Base-by-base conservation (phyloP, 2,329 filamentous ascomycete genomes). In the Diplodia mutila region DNA sequence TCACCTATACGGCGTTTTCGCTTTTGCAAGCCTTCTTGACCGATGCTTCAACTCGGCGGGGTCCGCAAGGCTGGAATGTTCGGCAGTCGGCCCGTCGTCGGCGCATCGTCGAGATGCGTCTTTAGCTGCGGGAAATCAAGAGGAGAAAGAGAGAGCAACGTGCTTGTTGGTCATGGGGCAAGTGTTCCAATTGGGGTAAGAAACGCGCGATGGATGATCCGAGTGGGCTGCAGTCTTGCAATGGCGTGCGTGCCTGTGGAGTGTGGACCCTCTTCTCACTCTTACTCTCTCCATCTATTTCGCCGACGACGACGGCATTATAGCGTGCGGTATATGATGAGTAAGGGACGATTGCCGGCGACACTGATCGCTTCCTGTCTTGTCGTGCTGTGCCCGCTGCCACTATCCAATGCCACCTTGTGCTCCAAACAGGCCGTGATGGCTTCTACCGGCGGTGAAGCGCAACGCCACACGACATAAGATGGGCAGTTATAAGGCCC, bases 401-500 rank as follows among this genome's bases (percentile, higher is more conserved):
- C 32, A 12, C 32, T 2, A 6, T 11, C 32, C 32, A 34, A 3
- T 29, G 27, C 27, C 27, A 6, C 27, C 27, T 29, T 29, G 27
- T 16, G 39, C 39, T 46, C 39, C 6, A 46, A 46, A 46, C 39
- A 46, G 39, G 18, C 18, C 39, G 21, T 21, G 29, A 32, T 9
- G 42, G n/a, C 42, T 8, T 11, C 21, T 46, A 9, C 18, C 25
- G 21, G 29, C 32, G 34, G 29, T 21, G 21, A 39, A 25, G 29
- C n/a, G 6, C 29, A n/a, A n/a, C 18, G 21, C 53, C 21, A 23
- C 29, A 32, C 53, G 32, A 37, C 53, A 55, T 55, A 55, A 55
- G 53, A 55, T 55, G 32, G 53, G 21, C 53, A 55, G 11, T 34
- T 55, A 55, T 55, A 55, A 55, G 18, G 29, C 11, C 52, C 21